Evolutionary conservation across 306 rosid species (phyloP), one percentile per base, ranked within the genome.

Genomic region (Sicyos edulis): DNA sequence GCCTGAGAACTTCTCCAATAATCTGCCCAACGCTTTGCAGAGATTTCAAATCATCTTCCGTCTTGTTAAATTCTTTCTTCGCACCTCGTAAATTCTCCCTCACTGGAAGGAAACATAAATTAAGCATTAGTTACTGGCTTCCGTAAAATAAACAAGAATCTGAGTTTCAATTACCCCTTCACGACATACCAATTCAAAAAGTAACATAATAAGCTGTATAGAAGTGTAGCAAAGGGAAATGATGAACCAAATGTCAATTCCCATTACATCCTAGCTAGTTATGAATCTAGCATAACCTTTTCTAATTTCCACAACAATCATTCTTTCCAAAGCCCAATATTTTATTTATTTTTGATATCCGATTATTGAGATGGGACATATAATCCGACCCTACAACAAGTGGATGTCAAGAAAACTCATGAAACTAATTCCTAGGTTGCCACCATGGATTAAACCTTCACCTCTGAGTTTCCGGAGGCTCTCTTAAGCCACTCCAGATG

Each of bases 21-120:
- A 88, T 85, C 87, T 91, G 97, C 19, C 97, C 99, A 78, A 91
- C 97, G 58, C 96, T 89, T 77, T 95, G 97, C 75, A 95, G 92
- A 17, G 97, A 95, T 88, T 91, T 89, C 91, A 95, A 83, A 79
- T 95, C 99, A 80, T 91, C 97, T 83, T 91, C 99, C n/a, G 99
- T 91, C 80, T 89, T 95, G 78, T 85, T 86, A 81, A 87, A 95
- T 79, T 91, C 99, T 72, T 87, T 87, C 89, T 87, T 95, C 0
- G 96, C 79, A 68, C 72, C 86, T 67, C 92, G 84, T 79, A 87
- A 77, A 45, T 87, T 89, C 79, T 91, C 97, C 84, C 90, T 82
- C 58, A 87, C 99, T 95, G 96, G 74, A 83, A 52, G 47, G 47
- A 42, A 42, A 56, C 73, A 51, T 81, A 50, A 61, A 59, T 21